A percentile compares a stretch with the other conserved stretches of the same genome.
Evolutionary conservation across 139 green algal genomes (phyloP).

Genomic region (Axilococcus clingmanii): DNA sequence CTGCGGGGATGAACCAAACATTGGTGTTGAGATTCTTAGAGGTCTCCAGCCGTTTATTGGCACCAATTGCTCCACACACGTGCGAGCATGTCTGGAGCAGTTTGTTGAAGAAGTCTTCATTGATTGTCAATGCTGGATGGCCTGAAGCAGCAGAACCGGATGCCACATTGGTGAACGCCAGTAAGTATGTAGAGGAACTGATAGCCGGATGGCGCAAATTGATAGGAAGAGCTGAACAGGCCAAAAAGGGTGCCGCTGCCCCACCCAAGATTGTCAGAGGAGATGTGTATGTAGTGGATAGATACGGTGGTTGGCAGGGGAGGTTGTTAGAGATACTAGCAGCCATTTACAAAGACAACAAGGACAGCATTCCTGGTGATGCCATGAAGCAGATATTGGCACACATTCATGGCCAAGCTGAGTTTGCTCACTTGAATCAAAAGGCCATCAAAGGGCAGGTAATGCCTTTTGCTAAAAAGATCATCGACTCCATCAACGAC

Average conservation of each 20-base stretch:
- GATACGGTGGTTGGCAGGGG: conserved; percentile 80
- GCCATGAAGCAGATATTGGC: conserved; percentile 6
- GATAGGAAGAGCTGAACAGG: conserved; percentile 71
- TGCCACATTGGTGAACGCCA: conserved; percentile 53
- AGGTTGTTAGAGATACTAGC: conserved; percentile 13
- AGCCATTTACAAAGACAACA: background rate
- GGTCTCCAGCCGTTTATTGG: conserved; percentile 65
- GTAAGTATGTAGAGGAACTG: conserved; percentile 23
- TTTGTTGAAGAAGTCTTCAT: conserved; percentile 50
- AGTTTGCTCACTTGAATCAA: conserved; percentile 10
- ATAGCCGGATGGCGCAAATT: conserved; percentile 62
- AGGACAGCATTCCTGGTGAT: background rate
- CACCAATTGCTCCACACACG: conserved; percentile 88
- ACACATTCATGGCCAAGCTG: conserved; percentile 1
- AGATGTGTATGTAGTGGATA: conserved; percentile 58
- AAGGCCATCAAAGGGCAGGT: conserved; percentile 36
- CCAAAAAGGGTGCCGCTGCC: conserved; percentile 38
- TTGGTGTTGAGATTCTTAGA: conserved; percentile 75
- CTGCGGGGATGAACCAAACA: conserved; percentile 63
- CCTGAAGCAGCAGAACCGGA: conserved; percentile 54
- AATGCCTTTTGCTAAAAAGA: conserved; percentile 92
- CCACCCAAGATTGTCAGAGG: conserved; percentile 29
- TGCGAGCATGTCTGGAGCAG: conserved; percentile 86
- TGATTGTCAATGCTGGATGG: conserved; percentile 68
- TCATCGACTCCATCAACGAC: conserved; percentile 40